phyloP scores from a whole-genome alignment of 1,284 basidiomycete species.

The Bjerkandera adusta region DNA sequence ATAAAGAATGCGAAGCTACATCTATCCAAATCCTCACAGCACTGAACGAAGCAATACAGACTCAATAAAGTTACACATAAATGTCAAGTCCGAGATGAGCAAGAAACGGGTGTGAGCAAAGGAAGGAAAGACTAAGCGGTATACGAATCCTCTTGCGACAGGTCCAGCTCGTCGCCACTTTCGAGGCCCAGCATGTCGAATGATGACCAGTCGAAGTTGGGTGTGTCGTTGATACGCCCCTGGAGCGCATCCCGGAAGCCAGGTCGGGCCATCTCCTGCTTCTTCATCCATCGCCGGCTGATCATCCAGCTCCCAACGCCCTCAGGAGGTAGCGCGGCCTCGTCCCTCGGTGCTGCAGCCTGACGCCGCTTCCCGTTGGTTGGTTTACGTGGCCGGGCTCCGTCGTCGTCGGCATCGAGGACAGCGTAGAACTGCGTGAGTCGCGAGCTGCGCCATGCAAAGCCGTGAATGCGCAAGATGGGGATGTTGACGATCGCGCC shows the following conservation, averaged over 20 bases:
- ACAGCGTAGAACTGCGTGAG: slow-evolving; percentile 53
- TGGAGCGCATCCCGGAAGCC: slow-evolving; percentile 43
- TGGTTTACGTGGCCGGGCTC: slow-evolving; percentile 52
- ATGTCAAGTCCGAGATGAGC: too few relatives aligned
- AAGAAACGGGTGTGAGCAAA: too few relatives aligned
- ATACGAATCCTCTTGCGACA: slow-evolving; percentile 14
- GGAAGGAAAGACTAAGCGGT: slow-evolving; percentile 24
- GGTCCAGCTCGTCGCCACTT: slow-evolving; percentile 41
- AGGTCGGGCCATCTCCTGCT: slow-evolving; percentile 37
- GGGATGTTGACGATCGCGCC: slow-evolving; percentile 24
- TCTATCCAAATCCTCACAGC: too few relatives aligned
- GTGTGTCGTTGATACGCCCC: slow-evolving; percentile 42
- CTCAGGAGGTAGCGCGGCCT: slow-evolving; percentile 54
- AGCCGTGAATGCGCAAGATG: slow-evolving; percentile 50
- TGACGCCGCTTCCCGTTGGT: slow-evolving; percentile 51
- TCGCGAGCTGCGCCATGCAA: slow-evolving; percentile 61
- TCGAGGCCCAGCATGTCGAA: slow-evolving; percentile 54
- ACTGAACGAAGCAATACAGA: too few relatives aligned
- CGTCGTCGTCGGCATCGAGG: slow-evolving; percentile 53
- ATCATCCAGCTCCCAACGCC: slow-evolving; percentile 74
- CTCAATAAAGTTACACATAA: too few relatives aligned
- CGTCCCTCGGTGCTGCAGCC: slow-evolving; percentile 57
- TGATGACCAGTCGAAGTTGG: slow-evolving; percentile 46
- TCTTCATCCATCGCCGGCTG: slow-evolving; percentile 57
- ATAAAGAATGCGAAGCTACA: too few relatives aligned